Base-by-base conservation (phyloP, 2,329 filamentous ascomycete genomes). In the Helotiales sp. region DNA sequence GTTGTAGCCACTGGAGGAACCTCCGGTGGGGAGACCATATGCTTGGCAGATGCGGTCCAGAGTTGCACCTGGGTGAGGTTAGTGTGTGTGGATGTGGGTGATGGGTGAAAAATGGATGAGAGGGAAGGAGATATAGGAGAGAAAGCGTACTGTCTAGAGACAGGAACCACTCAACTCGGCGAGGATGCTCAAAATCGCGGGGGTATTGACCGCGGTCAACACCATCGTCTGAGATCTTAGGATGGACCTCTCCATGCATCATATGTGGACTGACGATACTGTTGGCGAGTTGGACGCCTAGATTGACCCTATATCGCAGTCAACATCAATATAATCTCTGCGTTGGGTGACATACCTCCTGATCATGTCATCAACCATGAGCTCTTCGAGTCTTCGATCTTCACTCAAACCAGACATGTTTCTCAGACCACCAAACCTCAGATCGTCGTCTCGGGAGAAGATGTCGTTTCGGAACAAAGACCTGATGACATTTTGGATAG, bases 201-300 rank as follows among this genome's bases (percentile, higher is more conserved):
- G 72, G 71, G 13, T 63, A 73, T 2, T 47, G n/a, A 0, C 70
- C 69, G n/a, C 68, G 40, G 8, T 57, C 30, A 3, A 47, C 30
- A 13, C 69, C 69, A 49, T 69, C 55, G 8, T 52, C 26, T 2
- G 49, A 57, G 13, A 72, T 20, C 37, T 73, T 75, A 1, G 73
- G 73, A 47, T 75, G 72, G 6, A 75, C 55, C 28, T 75, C 67
- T 13, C 68, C 69, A 32, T 71, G 66, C 11, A 52, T n/a, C 55
- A 66, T 68, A 10, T 37, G 17, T 8, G 63, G 17, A 7, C 52
- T 68, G 7, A 72, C 61, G 4, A 59, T 40, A 32, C 47, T 63
- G 30, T 75, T 75, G 17, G 71, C 69, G 10, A 74, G 50, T 62
- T 74, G 72, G 20, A 63, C 71, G 8, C 60, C 45, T 13, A 72